Percentiles rank a stretch among this genome's conserved stretches.
phyloP scores from a whole-genome alignment of 176 grass and related monocot species.

The Leersia perrieri region DNA sequence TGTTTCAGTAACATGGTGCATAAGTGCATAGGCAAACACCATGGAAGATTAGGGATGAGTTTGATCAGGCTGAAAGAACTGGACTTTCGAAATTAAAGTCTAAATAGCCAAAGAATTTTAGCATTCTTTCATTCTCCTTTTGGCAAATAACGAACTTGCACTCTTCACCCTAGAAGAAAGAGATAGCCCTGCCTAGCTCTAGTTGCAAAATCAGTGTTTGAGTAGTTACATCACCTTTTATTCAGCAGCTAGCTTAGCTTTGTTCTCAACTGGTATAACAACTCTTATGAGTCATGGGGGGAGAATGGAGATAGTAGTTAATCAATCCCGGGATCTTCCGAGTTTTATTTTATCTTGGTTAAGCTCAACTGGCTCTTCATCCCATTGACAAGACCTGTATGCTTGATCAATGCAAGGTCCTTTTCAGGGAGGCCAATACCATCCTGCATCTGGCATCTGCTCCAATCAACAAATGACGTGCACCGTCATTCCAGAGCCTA shows the following conservation, averaged over 20 bases:
- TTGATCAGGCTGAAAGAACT: slow-evolving; percentile 24
- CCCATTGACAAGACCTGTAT: slow-evolving; percentile 17
- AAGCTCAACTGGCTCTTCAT: slow-evolving; percentile 13
- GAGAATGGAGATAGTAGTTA: slow-evolving; percentile 11
- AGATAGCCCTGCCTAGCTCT: slow-evolving; percentile 17
- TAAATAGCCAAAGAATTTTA: neutral
- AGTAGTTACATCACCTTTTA: slow-evolving; percentile 30
- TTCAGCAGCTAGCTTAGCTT: slow-evolving; percentile 15
- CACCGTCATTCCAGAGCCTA: neutral
- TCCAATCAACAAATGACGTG: neutral
- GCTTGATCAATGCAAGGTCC: slow-evolving; percentile 29
- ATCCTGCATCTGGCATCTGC: neutral
- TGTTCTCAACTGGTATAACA: slow-evolving; percentile 23
- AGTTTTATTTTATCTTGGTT: slow-evolving; percentile 27
- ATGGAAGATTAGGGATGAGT: slow-evolving; percentile 3
- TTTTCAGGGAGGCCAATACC: slow-evolving; percentile 20
- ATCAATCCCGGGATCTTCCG: neutral
- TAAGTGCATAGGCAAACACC: neutral
- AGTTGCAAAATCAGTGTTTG: slow-evolving; percentile 17
- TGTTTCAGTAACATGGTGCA: neutral
- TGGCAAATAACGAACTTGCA: slow-evolving; percentile 34
- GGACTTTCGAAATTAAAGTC: neutral
- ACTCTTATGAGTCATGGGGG: neutral
- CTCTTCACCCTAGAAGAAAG: slow-evolving; percentile 34
- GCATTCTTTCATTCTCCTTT: slow-evolving; percentile 17